phyloP scores from a whole-genome alignment of 2,329 filamentous ascomycete genomes.

The Phaeomoniella chlamydospora region DNA sequence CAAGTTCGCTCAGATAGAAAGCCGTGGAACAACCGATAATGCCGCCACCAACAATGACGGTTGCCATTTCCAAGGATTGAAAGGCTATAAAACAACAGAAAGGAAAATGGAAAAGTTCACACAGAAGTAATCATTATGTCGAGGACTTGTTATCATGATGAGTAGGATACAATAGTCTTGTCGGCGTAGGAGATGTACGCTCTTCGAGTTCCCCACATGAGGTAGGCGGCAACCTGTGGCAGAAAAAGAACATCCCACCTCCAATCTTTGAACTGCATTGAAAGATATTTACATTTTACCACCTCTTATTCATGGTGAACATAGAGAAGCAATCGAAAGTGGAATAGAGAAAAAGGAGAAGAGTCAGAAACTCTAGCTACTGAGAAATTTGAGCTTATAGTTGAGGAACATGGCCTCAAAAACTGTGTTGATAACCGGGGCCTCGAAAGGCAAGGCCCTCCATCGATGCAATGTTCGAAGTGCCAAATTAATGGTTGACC shows the following conservation, averaged over 20 bases:
- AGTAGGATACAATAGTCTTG: too few relatives aligned
- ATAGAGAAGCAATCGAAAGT: neutral
- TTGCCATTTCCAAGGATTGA: conserved; percentile 28
- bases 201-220: too few relatives aligned
- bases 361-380: too few relatives aligned
- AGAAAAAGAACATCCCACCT: too few relatives aligned
- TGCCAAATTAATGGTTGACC: neutral
- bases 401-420: conserved; percentile 44
- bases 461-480: too few relatives aligned
- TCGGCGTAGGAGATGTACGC: conserved; percentile 5
- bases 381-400: too few relatives aligned
- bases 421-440: conserved; percentile 56
- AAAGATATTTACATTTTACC: too few relatives aligned
- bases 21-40: conserved; percentile 58
- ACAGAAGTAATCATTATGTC: too few relatives aligned
- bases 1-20: conserved; percentile 50
- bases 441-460: conserved; percentile 46
- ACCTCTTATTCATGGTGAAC: neutral
- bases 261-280: too few relatives aligned
- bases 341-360: too few relatives aligned
- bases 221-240: neutral
- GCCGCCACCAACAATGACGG: conserved; percentile 53
- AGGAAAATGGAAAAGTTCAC: neutral
- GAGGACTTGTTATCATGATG: too few relatives aligned
- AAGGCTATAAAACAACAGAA: conserved; percentile 1